Percentiles rank a stretch among this genome's conserved stretches.
Conservation (phyloP, 129 eudicot genomes). For the Sambucus nigra region DNA sequence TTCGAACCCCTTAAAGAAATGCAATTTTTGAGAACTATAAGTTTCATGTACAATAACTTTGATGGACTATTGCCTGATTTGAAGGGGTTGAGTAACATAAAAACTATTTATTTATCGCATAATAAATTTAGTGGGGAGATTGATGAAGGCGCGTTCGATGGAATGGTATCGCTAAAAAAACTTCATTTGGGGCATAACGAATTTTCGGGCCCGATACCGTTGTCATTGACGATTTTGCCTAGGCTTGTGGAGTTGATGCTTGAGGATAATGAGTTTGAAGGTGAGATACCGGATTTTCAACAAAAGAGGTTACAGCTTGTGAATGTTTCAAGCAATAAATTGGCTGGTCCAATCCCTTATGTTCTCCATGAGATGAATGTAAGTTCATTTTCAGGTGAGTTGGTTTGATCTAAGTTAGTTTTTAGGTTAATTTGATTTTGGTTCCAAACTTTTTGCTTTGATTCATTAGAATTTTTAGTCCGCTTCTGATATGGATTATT, state of each 20-base stretch:
- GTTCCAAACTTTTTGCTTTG: background rate
- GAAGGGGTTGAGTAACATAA: slow-evolving; percentile 18
- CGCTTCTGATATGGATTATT: too few relatives aligned
- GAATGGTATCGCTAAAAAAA: slow-evolving; percentile 40
- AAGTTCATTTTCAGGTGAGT: slow-evolving; percentile 39
- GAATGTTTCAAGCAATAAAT: slow-evolving; percentile 48
- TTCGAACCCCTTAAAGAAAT: slow-evolving; percentile 27
- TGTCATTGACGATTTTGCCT: slow-evolving; percentile 36
- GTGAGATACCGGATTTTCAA: slow-evolving; percentile 41
- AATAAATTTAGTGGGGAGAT: slow-evolving; percentile 56
- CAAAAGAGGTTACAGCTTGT: slow-evolving; percentile 15
- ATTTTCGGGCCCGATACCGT: slow-evolving; percentile 47
- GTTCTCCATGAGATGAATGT: slow-evolving; percentile 26
- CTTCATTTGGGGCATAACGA: slow-evolving; percentile 42
- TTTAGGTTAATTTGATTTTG: background rate
- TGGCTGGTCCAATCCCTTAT: slow-evolving; percentile 54
- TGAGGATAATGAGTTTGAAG: slow-evolving; percentile 47
- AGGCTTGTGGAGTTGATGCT: slow-evolving; percentile 44
- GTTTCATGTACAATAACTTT: slow-evolving; percentile 45
- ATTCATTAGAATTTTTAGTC: too few relatives aligned
- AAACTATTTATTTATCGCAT: slow-evolving; percentile 34
- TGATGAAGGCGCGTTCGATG: slow-evolving; percentile 32
- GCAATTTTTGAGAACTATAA: slow-evolving; percentile 35
- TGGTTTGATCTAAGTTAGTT: background rate
- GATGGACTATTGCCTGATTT: slow-evolving; percentile 50